phyloP scores from a whole-genome alignment of 805 yeast genomes.

The Nakazawaea laoshanensis region DNA sequence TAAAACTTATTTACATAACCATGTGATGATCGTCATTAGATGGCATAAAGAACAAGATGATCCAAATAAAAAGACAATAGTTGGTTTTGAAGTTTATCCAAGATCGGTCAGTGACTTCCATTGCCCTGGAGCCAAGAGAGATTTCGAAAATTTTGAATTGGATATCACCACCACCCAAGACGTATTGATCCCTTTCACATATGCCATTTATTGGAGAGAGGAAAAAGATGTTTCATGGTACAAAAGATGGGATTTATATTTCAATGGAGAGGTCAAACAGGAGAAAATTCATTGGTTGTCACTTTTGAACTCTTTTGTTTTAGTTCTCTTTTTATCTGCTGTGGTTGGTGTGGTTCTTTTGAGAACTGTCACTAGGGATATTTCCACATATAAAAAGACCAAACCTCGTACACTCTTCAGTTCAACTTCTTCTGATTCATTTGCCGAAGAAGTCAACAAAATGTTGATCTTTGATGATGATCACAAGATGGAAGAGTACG shows the following conservation, averaged over 20 bases:
- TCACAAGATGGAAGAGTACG: constrained; percentile 14
- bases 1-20: constrained; percentile 65
- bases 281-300: constrained; percentile 72
- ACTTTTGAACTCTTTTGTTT: constrained; percentile 59
- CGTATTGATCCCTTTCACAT: constrained; percentile 64
- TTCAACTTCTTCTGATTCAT: constrained; percentile 6
- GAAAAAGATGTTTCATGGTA: constrained; percentile 58
- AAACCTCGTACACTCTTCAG: constrained; percentile 2
- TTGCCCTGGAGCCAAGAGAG: constrained; percentile 70
- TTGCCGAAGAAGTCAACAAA: constrained; percentile 10
- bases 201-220: constrained; percentile 84
- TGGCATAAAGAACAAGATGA: constrained; percentile 44
- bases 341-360: constrained; percentile 58
- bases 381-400: constrained; percentile 13
- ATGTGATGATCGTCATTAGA: constrained; percentile 72
- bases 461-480: constrained; percentile 14
- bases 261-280: constrained; percentile 41
- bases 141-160: constrained; percentile 49
- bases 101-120: constrained; percentile 57
- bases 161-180: constrained; percentile 29
- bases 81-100: constrained; percentile 88
- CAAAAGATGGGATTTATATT: constrained; percentile 67
- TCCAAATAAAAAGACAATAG: constrained; percentile 44
- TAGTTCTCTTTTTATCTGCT: constrained; percentile 52
- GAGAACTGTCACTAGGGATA: constrained; percentile 44